Conservation (phyloP, 495 filamentous ascomycete species). For the Penicillium silybi region DNA sequence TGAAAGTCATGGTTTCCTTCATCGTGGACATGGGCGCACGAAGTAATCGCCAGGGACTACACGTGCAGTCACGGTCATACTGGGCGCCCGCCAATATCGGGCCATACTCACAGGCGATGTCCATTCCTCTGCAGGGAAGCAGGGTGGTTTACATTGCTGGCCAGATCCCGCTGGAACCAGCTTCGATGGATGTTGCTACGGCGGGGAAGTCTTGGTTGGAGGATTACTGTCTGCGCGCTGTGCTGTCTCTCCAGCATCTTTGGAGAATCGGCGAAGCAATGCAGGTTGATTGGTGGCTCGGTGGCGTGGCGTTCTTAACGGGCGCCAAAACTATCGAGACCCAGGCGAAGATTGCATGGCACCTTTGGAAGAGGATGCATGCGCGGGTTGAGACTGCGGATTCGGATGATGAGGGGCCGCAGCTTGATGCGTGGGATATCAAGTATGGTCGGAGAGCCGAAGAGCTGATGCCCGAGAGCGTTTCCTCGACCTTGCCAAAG, state of each 20-base stretch:
- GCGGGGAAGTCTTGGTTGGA: constrained; percentile 19
- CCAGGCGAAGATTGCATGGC: constrained; percentile 42
- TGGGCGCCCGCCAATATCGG: constrained; percentile 99
- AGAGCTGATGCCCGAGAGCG: constrained; percentile 12
- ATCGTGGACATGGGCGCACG: constrained; percentile 36
- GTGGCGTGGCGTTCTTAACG: constrained; percentile 67
- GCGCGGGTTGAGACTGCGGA: constrained; percentile 21
- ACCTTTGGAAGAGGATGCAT: constrained; percentile 52
- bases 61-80: constrained; percentile 91
- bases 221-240: constrained; percentile 45
- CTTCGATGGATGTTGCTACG: constrained; percentile 60
- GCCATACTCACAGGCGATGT: constrained; percentile 89
- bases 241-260: constrained; percentile 80
- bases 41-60: constrained; percentile 54
- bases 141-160: constrained; percentile 67
- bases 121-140: constrained; percentile 43
- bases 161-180: constrained; percentile 85
- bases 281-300: constrained; percentile 68
- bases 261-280: constrained; percentile 75
- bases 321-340: constrained; percentile 21
- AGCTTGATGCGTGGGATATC: constrained; percentile 70
- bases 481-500: constrained; percentile 24
- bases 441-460: constrained; percentile 47
- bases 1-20: constrained; percentile 60
- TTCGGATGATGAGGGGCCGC: constrained; percentile 37